These are phyloP conservation scores for Leptographium radiaticola DNA, from an alignment of 2,329 filamentous ascomycete species.

Conservation along the genomic window DNA sequence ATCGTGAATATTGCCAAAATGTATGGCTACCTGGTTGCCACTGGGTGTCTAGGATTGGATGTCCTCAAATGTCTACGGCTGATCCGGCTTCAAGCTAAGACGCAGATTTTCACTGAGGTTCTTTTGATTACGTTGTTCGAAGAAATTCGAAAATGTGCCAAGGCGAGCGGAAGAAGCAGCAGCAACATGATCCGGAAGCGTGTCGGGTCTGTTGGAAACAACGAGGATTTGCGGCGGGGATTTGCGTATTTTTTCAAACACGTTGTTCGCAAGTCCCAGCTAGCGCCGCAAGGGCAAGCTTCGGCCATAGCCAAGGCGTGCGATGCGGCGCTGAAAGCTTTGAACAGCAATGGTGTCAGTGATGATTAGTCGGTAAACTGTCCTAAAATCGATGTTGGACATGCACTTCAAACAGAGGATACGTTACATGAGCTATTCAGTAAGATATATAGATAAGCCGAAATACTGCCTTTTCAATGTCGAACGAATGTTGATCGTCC, in stretches of 20 bases:
- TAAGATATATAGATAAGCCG: no score
- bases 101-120: slow-evolving; percentile 66
- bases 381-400: neutral
- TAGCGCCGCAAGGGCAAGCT: slow-evolving; percentile 34
- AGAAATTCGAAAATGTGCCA: slow-evolving; percentile 38
- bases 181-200: slow-evolving; percentile 39
- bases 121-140: slow-evolving; percentile 65
- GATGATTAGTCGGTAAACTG: neutral
- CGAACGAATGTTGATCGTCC: no score
- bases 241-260: slow-evolving; percentile 71
- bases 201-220: slow-evolving; percentile 50
- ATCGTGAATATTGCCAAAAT: slow-evolving; percentile 40
- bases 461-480: no score
- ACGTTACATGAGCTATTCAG: no score
- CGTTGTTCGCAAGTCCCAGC: slow-evolving; percentile 52
- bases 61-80: slow-evolving; percentile 63
- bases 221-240: slow-evolving; percentile 56
- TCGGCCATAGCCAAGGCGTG: slow-evolving; percentile 34
- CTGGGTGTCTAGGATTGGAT: slow-evolving; percentile 30
- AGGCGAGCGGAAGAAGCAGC: slow-evolving; percentile 26
- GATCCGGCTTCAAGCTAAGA: slow-evolving; percentile 62
- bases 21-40: slow-evolving; percentile 37
- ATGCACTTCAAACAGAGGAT: no score
- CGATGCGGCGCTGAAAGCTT: slow-evolving; percentile 22
- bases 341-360: neutral